Evolutionary conservation across 345 rosid species (phyloP).

Genomic region (Acer negundo): DNA sequence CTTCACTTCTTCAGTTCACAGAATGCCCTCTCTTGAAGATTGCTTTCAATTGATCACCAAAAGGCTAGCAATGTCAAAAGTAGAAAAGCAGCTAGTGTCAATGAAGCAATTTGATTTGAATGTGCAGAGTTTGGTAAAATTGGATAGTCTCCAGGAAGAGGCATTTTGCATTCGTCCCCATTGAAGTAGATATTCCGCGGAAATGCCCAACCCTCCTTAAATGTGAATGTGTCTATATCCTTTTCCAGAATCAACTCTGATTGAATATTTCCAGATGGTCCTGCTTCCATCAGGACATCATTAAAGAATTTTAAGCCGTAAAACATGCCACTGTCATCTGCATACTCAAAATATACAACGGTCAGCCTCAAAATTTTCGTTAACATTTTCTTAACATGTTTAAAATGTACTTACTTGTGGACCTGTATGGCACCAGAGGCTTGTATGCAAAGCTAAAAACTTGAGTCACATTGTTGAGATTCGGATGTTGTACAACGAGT

Average conservation of each 20-base stretch:
- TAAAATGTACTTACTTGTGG: conserved; percentile 18
- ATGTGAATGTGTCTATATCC: conserved; percentile 31
- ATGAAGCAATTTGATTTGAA: neutral
- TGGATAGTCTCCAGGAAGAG: conserved; percentile 37
- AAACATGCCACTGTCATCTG: conserved; percentile 51
- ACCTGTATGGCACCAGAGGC: conserved; percentile 25
- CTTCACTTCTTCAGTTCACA: neutral
- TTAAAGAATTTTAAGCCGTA: conserved; percentile 37
- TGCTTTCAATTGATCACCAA: conserved; percentile 7
- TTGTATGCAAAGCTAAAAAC: conserved; percentile 28
- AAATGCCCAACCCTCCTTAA: conserved; percentile 45
- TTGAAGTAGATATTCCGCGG: conserved; percentile 40
- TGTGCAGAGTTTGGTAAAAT: conserved; percentile 30
- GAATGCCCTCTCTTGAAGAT: neutral
- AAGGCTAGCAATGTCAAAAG: conserved; percentile 2
- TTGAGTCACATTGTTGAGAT: conserved; percentile 31
- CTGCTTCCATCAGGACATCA: conserved; percentile 35
- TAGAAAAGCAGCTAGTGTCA: conserved; percentile 1
- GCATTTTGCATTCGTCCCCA: conserved; percentile 42
- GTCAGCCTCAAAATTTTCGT: no score
- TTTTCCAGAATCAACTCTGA: conserved; percentile 38
- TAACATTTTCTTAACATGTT: neutral
- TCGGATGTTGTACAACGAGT: conserved; percentile 41
- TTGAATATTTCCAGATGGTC: conserved; percentile 42
- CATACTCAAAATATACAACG: neutral